Conservation (phyloP, 2,329 filamentous ascomycete genomes). For the Thelonectria olida region DNA sequence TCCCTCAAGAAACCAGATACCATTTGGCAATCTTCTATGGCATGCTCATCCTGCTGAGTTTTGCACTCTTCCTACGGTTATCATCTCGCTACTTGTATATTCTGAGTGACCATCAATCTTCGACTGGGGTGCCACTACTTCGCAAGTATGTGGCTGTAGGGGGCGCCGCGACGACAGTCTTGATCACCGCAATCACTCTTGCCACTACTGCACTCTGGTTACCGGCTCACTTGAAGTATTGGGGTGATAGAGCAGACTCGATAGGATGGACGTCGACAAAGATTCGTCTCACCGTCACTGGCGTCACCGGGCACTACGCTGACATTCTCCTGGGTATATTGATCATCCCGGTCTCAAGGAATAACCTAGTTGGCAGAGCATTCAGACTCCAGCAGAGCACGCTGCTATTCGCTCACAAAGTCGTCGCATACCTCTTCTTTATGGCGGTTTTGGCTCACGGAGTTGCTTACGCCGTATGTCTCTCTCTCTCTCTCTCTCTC, state of each 20-base stretch:
- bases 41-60: neutral
- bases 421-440: conserved; percentile 12
- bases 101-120: neutral
- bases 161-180: neutral
- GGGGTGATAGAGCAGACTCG: conserved; percentile 17
- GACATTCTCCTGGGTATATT: conserved; percentile 18
- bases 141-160: conserved; percentile 6
- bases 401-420: conserved; percentile 11
- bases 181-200: neutral
- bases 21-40: conserved; percentile 10
- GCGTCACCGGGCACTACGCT: conserved; percentile 20
- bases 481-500: too few species aligned
- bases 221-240: conserved; percentile 9
- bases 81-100: too few species aligned
- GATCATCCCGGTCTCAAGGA: conserved; percentile 15
- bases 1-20: conserved; percentile 3
- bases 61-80: neutral
- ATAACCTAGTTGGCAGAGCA: conserved; percentile 10
- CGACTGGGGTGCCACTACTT: conserved; percentile 5
- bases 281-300: conserved; percentile 9
- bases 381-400: conserved; percentile 14
- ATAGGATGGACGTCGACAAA: conserved; percentile 18
- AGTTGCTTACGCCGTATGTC: conserved; percentile 10
- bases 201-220: conserved; percentile 13
- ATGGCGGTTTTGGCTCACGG: neutral